Evolutionary conservation across 495 filamentous ascomycete species (phyloP), one percentile per base, ranked within the genome.

Genomic region (Corynascus novoguineensis): DNA sequence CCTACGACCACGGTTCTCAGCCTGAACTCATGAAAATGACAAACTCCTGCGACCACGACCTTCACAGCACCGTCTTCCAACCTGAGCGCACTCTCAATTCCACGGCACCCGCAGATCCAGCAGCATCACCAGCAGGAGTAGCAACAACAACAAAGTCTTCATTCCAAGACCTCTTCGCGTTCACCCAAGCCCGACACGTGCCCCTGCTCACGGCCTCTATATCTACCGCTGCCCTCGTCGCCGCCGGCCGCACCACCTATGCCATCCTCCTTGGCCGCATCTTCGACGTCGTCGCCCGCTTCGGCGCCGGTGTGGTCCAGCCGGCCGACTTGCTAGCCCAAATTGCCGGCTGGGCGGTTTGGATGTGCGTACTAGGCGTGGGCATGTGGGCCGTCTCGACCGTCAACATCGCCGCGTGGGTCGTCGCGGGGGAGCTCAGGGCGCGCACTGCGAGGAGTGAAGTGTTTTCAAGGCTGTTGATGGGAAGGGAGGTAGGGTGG

Each of bases 351-450:
- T 85, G 83, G 68, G 83, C 78, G 48, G 56, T 83, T 5, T 75
- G 75, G 25, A 70, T 96, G 52, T 67, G 78, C 10, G 75, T 71
- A 1, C 61, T 97, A 0, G 90, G 86, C 8, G 67, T 71, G 4
- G 75, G 66, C 2, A 81, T 78, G 34, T 92, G 87, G 82, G 22
- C 92, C 5, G 66, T 86, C 37, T 83, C 86, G 60, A 79, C 78
- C 9, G 60, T 75, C 45, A 89, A 87, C 60, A 84, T 86, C 60
- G 75, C 78, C 12, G 58, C 77, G 4, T 96, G 92, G 83, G 68
- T 91, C 40, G 63, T 80, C 0, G 91, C 89, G 63, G 88, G 90
- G 25, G 92, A 96, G 69, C 65, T 91, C 9, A 90, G 96, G 59
- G 89, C 84, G 4, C 82, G 78, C 37, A 76, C 68, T 21, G 84